phyloP scores from a whole-genome alignment of 78 protist genomes.

The Dictyostelium brefeldianum region DNA sequence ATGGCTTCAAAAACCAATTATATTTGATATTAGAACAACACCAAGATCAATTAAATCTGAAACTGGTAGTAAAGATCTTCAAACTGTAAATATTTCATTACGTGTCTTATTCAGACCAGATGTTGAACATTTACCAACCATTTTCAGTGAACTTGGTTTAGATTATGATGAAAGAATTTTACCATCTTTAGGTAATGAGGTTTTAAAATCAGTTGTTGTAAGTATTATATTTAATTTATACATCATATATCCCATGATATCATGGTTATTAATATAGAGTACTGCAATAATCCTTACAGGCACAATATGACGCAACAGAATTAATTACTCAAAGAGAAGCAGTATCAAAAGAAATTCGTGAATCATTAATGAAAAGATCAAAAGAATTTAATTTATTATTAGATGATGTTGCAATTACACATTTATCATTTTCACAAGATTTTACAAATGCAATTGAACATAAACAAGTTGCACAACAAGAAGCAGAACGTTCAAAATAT shows the following conservation, averaged over 20 bases:
- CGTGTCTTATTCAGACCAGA: slow-evolving; percentile 84
- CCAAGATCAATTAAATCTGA: slow-evolving; percentile 77
- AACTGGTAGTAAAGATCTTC: slow-evolving; percentile 86
- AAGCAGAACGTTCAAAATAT: slow-evolving; percentile 85
- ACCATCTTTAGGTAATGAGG: slow-evolving; percentile 86
- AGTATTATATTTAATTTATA: too few species aligned
- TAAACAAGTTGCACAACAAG: slow-evolving; percentile 89
- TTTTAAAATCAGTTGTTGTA: slow-evolving; percentile 84
- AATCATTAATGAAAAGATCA: slow-evolving; percentile 76
- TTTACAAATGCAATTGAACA: slow-evolving; percentile 85
- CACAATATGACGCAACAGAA: slow-evolving; percentile 89
- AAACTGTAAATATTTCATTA: slow-evolving; percentile 64
- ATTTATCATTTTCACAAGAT: slow-evolving; percentile 77
- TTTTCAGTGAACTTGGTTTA: slow-evolving; percentile 70
- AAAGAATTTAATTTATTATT: slow-evolving; percentile 76
- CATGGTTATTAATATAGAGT: too few species aligned
- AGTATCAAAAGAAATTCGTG: slow-evolving; percentile 84
- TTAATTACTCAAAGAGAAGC: slow-evolving; percentile 88
- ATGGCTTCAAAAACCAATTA: slow-evolving; percentile 70
- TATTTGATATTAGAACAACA: slow-evolving; percentile 78
- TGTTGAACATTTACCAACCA: slow-evolving; percentile 49
- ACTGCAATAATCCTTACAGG: too few species aligned
- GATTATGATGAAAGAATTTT: slow-evolving; percentile 86
- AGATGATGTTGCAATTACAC: slow-evolving; percentile 89
- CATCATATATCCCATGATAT: too few species aligned